phyloP scores from a whole-genome alignment of 2,329 filamentous ascomycete species.

The Hypomyces rosellus region DNA sequence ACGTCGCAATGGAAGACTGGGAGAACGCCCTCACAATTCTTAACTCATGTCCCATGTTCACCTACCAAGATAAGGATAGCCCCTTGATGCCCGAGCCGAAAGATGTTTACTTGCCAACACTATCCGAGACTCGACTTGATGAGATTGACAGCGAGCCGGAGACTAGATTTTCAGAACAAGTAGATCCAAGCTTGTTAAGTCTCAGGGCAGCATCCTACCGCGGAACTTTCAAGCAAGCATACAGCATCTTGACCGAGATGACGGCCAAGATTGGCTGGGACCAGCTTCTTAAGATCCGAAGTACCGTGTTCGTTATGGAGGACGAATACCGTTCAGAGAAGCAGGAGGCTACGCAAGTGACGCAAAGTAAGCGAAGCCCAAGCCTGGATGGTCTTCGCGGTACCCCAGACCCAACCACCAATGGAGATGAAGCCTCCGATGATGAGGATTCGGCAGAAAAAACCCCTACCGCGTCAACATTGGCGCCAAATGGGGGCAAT shows the following conservation, averaged over 20 bases:
- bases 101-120: constrained; percentile 77
- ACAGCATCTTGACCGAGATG: constrained; percentile 89
- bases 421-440: constrained; percentile 37
- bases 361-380: constrained; percentile 58
- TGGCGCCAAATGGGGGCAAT: constrained; percentile 28
- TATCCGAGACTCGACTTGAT: constrained; percentile 84
- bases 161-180: constrained; percentile 72
- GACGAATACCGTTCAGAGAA: constrained; percentile 94
- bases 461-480: constrained; percentile 26
- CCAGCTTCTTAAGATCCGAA: constrained; percentile 86
- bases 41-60: constrained; percentile 99
- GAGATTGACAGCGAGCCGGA: constrained; percentile 92
- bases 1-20: constrained; percentile 92
- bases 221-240: constrained; percentile 92
- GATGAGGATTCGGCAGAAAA: constrained; percentile 27
- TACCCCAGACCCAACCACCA: constrained; percentile 54
- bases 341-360: constrained; percentile 49
- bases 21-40: constrained; percentile 90
- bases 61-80: constrained; percentile 96
- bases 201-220: constrained; percentile 85
- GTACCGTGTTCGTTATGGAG: constrained; percentile 98
- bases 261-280: constrained; percentile 98
- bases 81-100: constrained; percentile 90
- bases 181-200: constrained; percentile 80
- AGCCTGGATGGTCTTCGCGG: constrained; percentile 74